Evolutionary conservation across 148 eudicot species (phyloP).

Genomic region (Spergularia bocconei): DNA sequence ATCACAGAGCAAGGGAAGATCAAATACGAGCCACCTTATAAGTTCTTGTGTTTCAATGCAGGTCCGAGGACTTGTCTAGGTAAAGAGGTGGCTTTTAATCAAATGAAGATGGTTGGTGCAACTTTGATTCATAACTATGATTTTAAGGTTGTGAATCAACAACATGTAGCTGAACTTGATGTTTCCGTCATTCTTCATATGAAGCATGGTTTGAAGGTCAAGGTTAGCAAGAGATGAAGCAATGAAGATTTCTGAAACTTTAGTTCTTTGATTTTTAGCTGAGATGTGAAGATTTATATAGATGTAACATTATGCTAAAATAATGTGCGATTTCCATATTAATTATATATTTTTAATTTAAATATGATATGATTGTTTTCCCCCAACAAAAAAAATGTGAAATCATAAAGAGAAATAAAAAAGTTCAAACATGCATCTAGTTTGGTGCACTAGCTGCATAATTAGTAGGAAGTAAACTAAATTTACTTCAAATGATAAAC

Average conservation of each 20-base stretch:
- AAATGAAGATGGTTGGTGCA: slow-evolving; percentile 48
- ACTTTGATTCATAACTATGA: slow-evolving; percentile 45
- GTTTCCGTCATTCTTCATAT: slow-evolving; percentile 58
- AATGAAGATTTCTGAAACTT: not conserved
- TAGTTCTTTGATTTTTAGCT: not conserved
- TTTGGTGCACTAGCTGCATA: too few species aligned
- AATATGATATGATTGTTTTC: too few species aligned
- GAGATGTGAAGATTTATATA: too few species aligned
- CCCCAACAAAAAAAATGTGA: too few species aligned
- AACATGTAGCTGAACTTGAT: slow-evolving; percentile 37
- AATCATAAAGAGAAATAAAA: too few species aligned
- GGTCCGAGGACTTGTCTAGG: slow-evolving; percentile 50
- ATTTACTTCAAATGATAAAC: too few species aligned
- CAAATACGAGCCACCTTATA: slow-evolving; percentile 41
- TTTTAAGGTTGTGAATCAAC: slow-evolving; percentile 34
- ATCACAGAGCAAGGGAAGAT: slow-evolving; percentile 34
- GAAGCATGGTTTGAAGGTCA: slow-evolving; percentile 57
- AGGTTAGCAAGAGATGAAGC: slow-evolving; percentile 35
- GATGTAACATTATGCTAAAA: too few species aligned
- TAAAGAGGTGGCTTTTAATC: slow-evolving; percentile 43
- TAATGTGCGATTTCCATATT: too few species aligned
- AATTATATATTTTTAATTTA: too few species aligned
- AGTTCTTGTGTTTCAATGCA: slow-evolving; percentile 40
- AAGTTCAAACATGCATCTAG: too few species aligned
- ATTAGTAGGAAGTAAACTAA: too few species aligned